Base-by-base conservation (phyloP, 2,329 filamentous ascomycete species). In the Fusarium lyarnte region DNA sequence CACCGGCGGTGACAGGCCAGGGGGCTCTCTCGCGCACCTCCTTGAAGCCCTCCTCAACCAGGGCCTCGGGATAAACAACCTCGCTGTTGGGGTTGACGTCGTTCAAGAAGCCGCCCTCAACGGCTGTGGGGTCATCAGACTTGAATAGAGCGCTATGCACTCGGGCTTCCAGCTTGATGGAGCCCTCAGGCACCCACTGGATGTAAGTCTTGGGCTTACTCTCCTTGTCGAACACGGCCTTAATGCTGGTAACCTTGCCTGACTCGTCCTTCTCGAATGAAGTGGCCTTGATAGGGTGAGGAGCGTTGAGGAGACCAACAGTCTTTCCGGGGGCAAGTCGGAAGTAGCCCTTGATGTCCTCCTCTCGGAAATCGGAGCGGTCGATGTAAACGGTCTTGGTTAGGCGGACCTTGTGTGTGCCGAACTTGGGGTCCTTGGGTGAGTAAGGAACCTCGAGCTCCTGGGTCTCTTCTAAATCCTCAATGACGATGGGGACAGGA, bases 1-100 rank as follows among this genome's bases (percentile, higher is more conserved):
- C 93, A 16, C 92, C 93, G 10, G 90, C 92, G 47, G 91, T 89
- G 80, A 93, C 91, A 4, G 94, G 94, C 94, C 94, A 97, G 10
- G 94, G 94, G 8, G 93, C 94, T 33, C 91, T 85, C 46, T 84
- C 82, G 74, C 85, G 88, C 35, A 98, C 89, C 78, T 97, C 93
- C 47, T 93, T 89, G 75, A 98, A 92, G 3, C 95, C 95, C 33
- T 88, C 87, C 82, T 98, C 95, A 41, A 98, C 89, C 78, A 97
- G 84, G 0, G 95, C 95, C 62, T 93, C 85, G 1, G 88, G 85
- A 79, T 92, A 95, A n/a, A 96, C 86, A 27, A 93, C 85, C 83
- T 98, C 93, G 66, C 92, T 95, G 51, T 95, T 87, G 0, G 94
- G 92, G 79, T 96, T 96, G 75, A 98, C 87, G 76, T 97, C 93